Percentiles rank a stretch among this genome's conserved stretches.
Conservation (phyloP, 169 alveolate species). For the Cardiosporidium cionae region DNA sequence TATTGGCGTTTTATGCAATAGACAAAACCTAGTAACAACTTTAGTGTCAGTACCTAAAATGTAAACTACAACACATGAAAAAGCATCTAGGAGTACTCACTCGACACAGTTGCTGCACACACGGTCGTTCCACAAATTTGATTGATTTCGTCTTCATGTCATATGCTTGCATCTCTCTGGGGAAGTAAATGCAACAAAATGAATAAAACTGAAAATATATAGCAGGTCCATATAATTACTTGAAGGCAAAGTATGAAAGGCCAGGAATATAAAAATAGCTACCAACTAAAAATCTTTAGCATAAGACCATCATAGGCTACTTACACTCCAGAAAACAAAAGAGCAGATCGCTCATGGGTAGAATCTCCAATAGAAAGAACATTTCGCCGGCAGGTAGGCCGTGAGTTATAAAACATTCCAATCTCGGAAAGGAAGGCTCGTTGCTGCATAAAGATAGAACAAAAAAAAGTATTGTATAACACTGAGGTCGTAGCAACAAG, state of each 20-base stretch:
- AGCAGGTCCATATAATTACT: not conserved
- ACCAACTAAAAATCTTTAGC: not conserved
- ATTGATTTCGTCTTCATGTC: constrained; percentile 10
- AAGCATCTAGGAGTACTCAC: not conserved
- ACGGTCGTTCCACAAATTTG: constrained; percentile 13
- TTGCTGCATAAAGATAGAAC: not conserved
- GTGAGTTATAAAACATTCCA: not conserved
- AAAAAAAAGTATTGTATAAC: not conserved
- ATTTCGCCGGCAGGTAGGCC: constrained; percentile 1
- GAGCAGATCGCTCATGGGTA: constrained; percentile 18
- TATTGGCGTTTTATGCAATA: too few species aligned
- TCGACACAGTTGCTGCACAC: constrained; percentile 4
- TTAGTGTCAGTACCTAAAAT: too few species aligned
- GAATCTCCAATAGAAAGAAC: constrained; percentile 18
- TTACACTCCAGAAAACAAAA: constrained; percentile 2
- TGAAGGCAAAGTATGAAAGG: not conserved
- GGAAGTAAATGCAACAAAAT: not conserved
- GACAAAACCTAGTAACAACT: too few species aligned
- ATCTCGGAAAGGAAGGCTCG: constrained; percentile 1
- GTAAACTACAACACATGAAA: not conserved
- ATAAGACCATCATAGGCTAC: not conserved
- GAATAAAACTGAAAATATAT: not conserved
- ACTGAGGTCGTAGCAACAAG: not conserved
- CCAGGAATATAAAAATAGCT: not conserved
- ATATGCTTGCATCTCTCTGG: not conserved